These are phyloP conservation scores for Canavalia gladiata DNA, from an alignment of 306 rosid species.

Conservation along the genomic window DNA sequence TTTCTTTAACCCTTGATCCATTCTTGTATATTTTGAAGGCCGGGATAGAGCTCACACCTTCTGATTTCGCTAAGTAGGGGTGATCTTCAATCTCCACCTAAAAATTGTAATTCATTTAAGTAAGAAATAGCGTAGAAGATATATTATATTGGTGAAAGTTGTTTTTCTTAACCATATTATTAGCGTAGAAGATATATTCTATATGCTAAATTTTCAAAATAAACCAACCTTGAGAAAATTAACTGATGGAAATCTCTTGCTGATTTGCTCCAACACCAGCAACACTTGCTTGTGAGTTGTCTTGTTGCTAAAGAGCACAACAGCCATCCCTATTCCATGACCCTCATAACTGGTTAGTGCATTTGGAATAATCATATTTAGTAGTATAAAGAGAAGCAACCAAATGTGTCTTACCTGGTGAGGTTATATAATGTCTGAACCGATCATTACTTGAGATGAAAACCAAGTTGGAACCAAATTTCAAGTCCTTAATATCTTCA, in stretches of 20 bases:
- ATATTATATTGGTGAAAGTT: background rate
- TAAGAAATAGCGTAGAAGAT: background rate
- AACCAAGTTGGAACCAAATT: conserved; percentile 81
- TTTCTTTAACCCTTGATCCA: conserved; percentile 80
- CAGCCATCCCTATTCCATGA: conserved; percentile 74
- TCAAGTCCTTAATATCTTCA: conserved; percentile 72
- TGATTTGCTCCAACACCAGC: conserved; percentile 67
- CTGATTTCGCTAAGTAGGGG: conserved; percentile 80
- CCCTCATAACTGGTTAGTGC: conserved; percentile 26
- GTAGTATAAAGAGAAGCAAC: background rate
- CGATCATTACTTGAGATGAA: conserved; percentile 74
- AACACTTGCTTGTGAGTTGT: conserved; percentile 62
- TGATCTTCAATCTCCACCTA: conserved; percentile 93
- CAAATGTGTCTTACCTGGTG: conserved; percentile 67
- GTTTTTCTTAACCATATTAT: background rate
- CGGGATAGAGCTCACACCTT: conserved; percentile 72
- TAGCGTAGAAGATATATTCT: background rate
- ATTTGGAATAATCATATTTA: background rate
- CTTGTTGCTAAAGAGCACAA: conserved; percentile 80
- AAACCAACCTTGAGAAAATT: conserved; percentile 86
- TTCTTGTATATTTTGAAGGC: conserved; percentile 86
- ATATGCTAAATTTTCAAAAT: background rate
- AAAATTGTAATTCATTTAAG: conserved; percentile 11
- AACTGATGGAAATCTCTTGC: conserved; percentile 85
- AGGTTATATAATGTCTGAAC: conserved; percentile 78